Base-by-base conservation (phyloP, 768 basidiomycete species). In the Leccinum arenicola region DNA sequence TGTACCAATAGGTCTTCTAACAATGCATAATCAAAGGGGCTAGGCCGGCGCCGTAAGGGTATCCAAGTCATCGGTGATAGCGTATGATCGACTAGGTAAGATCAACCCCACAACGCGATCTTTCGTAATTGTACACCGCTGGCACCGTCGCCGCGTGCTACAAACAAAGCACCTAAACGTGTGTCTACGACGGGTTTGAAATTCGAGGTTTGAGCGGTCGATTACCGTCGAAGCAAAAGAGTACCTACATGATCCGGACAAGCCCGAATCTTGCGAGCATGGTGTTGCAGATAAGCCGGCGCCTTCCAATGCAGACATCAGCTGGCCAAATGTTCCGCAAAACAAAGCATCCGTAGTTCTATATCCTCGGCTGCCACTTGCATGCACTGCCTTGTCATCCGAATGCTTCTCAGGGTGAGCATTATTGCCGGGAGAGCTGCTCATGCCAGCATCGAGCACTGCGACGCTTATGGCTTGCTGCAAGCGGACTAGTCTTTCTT, bases 291-390 rank as follows among this genome's bases (percentile, higher is more conserved):
- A 68, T 63, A 79, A 67, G 40, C 78, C 77, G 1, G 75, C 78
- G 15, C 59, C 66, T 52, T 74, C 62, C 47, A 79, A 64, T n/a
- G 78, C 78, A 23, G 65, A 58, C 71, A 73, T 72, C 52, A 79
- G 63, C 64, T 79, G 78, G 10, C 78, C 78, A 61, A 77, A 79
- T 19, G 78, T 79, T 25, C 78, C 78, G 25, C 74, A 72, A 62
- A 76, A 79, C 54, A 79, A 63, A 29, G 75, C 68, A 45, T 69
- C 66, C n/a, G 69, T 19, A 9, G 60, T 61, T 56, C 57, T 66
- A 21, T 68, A 53, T 52, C 60, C 59, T 54, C 62, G 57, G 36
- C 27, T n/a, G 2, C 7, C 40, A 38, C 23, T n/a, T 1, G 6
- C 31, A 38, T 56, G 64, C 2, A 25, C n/a, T 27, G 19, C 25